Conservation (phyloP, 2,329 filamentous ascomycete genomes). For the Fusarium annulatum region DNA sequence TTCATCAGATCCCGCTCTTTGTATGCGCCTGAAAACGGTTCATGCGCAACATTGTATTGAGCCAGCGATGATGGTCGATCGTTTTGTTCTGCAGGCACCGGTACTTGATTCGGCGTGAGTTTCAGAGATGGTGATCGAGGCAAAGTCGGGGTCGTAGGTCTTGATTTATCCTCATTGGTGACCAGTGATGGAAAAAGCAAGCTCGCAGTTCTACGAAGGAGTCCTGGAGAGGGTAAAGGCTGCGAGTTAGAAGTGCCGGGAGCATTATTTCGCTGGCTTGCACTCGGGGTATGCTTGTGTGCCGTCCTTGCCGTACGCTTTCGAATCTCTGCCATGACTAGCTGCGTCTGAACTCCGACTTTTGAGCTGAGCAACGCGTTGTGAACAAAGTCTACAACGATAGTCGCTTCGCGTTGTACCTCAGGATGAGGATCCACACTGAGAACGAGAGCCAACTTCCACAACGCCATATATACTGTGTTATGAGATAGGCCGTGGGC, state of each 20-base stretch:
- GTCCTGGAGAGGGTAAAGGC: constrained; percentile 65
- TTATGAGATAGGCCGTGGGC: constrained; percentile 78
- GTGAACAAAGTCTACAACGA: constrained; percentile 89
- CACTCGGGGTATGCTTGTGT: constrained; percentile 56
- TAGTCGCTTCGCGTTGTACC: constrained; percentile 83
- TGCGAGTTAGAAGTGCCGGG: constrained; percentile 53
- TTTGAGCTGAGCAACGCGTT: constrained; percentile 80
- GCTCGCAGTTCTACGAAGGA: constrained; percentile 73
- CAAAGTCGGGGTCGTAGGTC: constrained; percentile 46
- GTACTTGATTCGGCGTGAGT: constrained; percentile 55
- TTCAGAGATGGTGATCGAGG: constrained; percentile 51
- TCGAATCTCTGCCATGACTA: constrained; percentile 78
- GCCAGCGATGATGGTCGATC: constrained; percentile 70
- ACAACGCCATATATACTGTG: constrained; percentile 91
- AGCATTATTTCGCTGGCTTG: constrained; percentile 57
- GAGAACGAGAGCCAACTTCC: constrained; percentile 91
- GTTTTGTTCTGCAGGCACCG: constrained; percentile 76
- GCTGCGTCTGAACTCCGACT: constrained; percentile 76
- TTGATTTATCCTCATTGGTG: constrained; percentile 58
- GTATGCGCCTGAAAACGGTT: constrained; percentile 84
- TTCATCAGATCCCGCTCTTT: constrained; percentile 69
- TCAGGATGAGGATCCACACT: constrained; percentile 96
- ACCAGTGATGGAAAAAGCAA: constrained; percentile 70
- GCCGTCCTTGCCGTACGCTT: constrained; percentile 61
- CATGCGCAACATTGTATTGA: constrained; percentile 79